These are phyloP conservation scores for Coemansia sp. DNA, from an alignment of 192 early-diverging fungal genomes.

Conservation along the genomic window DNA sequence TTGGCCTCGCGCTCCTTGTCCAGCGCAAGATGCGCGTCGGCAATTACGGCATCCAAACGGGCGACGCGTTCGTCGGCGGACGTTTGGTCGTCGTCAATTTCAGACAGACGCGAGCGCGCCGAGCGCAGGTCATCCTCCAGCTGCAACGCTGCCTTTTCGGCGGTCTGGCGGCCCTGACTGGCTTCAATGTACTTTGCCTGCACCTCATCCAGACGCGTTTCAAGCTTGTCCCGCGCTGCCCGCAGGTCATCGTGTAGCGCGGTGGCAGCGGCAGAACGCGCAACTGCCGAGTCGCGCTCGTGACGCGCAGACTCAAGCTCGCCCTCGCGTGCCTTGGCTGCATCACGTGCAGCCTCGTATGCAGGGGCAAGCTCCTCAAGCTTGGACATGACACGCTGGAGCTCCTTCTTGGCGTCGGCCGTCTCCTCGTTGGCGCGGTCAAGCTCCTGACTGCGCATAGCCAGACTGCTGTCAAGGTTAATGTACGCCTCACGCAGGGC, in stretches of 20 bases:
- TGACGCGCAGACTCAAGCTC: conserved; percentile 64
- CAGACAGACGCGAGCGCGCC: conserved; percentile 70
- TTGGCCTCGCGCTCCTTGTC: conserved; percentile 66
- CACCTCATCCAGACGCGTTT: conserved; percentile 71
- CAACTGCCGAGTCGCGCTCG: conserved; percentile 56
- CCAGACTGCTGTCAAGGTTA: conserved; percentile 65
- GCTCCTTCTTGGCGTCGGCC: conserved; percentile 79
- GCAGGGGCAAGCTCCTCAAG: conserved; percentile 58
- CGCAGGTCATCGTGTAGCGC: conserved; percentile 65
- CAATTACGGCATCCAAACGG: conserved; percentile 48
- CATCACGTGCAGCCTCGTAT: conserved; percentile 50
- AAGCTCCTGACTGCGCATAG: conserved; percentile 70
- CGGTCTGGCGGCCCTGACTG: conserved; percentile 65
- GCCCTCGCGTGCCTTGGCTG: conserved; percentile 62
- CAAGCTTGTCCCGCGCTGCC: conserved; percentile 69
- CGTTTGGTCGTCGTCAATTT: conserved; percentile 67
- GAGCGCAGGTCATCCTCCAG: conserved; percentile 75
- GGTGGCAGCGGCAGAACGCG: conserved; percentile 60
- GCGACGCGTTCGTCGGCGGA: conserved; percentile 66
- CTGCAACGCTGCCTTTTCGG: conserved; percentile 65
- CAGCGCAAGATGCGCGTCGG: conserved; percentile 59
- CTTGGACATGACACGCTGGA: conserved; percentile 72
- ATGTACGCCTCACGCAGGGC: conserved; percentile 72
- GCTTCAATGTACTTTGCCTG: conserved; percentile 62
- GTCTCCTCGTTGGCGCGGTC: conserved; percentile 63